phyloP scores from a whole-genome alignment of 2,329 filamentous ascomycete genomes.

The Diplodia corticola region DNA sequence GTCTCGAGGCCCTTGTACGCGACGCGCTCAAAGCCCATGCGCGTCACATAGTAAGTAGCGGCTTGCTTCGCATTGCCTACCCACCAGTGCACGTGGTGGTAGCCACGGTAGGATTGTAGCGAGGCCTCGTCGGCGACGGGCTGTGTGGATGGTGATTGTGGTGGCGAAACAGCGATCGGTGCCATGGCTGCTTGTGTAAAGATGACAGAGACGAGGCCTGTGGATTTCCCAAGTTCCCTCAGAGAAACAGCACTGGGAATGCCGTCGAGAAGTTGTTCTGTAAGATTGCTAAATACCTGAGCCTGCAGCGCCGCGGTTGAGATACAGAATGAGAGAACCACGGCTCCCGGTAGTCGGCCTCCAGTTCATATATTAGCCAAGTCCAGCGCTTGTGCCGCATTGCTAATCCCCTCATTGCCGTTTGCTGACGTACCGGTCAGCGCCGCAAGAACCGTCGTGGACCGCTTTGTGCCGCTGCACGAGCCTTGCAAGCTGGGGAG shows the following conservation, averaged over 20 bases:
- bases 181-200: conserved; percentile 5
- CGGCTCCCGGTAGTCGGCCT: background rate
- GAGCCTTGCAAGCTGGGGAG: background rate
- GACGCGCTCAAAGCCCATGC: conserved; percentile 80
- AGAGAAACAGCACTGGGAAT: background rate
- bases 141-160: background rate
- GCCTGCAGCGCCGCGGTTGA: background rate
- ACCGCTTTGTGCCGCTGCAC: conserved; percentile 19
- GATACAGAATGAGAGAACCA: background rate
- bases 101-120: conserved; percentile 65
- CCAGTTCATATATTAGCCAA: background rate
- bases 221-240: background rate
- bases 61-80: conserved; percentile 97
- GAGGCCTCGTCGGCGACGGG: conserved; percentile 7
- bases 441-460: conserved; percentile 11
- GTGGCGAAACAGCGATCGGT: conserved; percentile 11
- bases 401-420: conserved; percentile 16
- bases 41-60: conserved; percentile 80
- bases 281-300: background rate
- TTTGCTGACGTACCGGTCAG: conserved; percentile 17
- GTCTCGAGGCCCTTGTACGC: conserved; percentile 90
- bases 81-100: conserved; percentile 94
- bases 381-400: background rate
- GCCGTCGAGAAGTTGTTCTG: background rate
- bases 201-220: background rate